Percentiles rank a stretch among this genome's conserved stretches.
Evolutionary conservation across 2,329 filamentous ascomycete genomes (phyloP).

Genomic region (Colletotrichum camelliae): DNA sequence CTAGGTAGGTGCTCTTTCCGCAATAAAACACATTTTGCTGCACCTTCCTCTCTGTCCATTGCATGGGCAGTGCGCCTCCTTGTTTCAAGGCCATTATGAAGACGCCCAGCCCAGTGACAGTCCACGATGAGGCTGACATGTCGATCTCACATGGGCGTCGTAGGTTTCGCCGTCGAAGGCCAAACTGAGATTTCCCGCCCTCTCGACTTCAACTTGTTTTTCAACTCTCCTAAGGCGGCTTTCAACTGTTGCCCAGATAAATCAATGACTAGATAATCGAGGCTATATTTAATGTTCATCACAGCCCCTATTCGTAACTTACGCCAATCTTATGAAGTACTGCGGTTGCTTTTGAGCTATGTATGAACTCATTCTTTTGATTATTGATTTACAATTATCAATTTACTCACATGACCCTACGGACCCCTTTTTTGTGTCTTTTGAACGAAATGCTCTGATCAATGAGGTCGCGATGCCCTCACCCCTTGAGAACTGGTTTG

Average conservation of each 20-base stretch:
- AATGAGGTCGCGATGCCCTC: background rate
- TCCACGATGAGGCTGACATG: background rate
- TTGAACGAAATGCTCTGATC: background rate
- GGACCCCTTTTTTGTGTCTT: background rate
- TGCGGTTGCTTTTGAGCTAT: background rate
- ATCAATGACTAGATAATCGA: background rate
- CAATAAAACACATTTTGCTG: background rate
- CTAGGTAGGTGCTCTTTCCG: background rate
- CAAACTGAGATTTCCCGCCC: background rate
- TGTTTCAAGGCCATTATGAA: background rate
- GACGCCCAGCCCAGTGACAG: rapidly evolving
- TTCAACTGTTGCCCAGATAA: background rate
- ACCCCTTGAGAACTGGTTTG: background rate
- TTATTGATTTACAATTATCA: background rate
- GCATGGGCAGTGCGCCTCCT: background rate
- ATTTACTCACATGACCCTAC: background rate
- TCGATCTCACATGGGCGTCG: background rate
- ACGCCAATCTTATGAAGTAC: background rate
- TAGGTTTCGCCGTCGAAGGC: background rate
- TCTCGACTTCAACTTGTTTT: background rate
- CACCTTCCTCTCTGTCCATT: background rate
- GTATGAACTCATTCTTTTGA: background rate
- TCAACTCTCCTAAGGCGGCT: background rate
- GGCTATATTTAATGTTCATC: background rate
- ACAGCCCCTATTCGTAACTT: background rate